These are phyloP conservation scores for Castanopsis chinensis DNA, from an alignment of 306 rosid species.

Conservation along the genomic window DNA sequence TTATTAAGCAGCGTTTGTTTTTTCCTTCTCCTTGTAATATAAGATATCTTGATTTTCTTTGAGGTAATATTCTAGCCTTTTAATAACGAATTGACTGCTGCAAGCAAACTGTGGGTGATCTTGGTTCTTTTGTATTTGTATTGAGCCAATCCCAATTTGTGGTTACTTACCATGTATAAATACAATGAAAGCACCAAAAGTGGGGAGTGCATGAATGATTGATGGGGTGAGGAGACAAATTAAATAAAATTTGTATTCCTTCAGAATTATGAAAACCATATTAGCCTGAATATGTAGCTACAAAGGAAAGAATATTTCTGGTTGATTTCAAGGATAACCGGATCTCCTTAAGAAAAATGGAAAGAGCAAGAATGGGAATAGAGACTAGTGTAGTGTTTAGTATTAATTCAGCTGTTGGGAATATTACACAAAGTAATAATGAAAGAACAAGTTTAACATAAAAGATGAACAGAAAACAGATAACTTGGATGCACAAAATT, in stretches of 20 bases:
- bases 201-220: neutral
- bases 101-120: neutral
- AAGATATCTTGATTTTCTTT: neutral
- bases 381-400: too few relatives aligned
- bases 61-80: neutral
- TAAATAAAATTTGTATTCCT: neutral
- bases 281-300: conserved; percentile 5
- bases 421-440: too few relatives aligned
- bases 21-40: too few relatives aligned
- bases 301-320: neutral
- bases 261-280: neutral
- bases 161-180: neutral
- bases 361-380: too few relatives aligned
- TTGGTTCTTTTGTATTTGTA: neutral
- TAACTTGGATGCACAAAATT: too few relatives aligned
- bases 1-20: neutral
- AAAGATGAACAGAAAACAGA: too few relatives aligned
- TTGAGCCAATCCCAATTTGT: neutral
- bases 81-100: neutral
- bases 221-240: neutral
- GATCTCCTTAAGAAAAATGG: too few relatives aligned
- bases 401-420: too few relatives aligned
- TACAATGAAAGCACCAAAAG: neutral
- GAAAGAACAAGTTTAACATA: too few relatives aligned
- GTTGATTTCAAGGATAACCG: too few relatives aligned